Evolutionary conservation across 2,329 filamentous ascomycete species (phyloP).

Genomic region (Raffaelea albimanens): DNA sequence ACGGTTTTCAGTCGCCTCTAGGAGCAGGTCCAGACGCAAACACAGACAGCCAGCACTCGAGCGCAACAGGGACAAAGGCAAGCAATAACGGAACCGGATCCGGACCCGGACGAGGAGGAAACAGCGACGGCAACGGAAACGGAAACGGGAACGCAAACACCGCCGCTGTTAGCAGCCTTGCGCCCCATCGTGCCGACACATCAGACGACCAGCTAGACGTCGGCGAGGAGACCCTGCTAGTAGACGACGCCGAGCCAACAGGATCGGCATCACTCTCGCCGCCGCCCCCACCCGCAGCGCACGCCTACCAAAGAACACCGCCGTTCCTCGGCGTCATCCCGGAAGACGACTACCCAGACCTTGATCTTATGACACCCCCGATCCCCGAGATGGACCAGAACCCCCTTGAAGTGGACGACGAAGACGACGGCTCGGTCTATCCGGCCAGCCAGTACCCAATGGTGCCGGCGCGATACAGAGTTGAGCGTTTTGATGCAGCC

Average conservation of each 20-base stretch:
- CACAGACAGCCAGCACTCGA: too few relatives aligned
- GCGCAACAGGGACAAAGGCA: too few relatives aligned
- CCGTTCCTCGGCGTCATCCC: neutral
- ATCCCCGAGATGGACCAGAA: neutral
- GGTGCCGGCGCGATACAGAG: conserved; percentile 23
- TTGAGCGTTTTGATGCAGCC: conserved; percentile 26
- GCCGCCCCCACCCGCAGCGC: neutral
- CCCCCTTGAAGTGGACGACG: conserved; percentile 15
- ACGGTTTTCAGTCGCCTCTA: too few relatives aligned
- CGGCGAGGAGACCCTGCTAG: too few relatives aligned
- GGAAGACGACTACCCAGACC: neutral
- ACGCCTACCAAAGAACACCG: too few relatives aligned
- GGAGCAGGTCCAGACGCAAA: too few relatives aligned
- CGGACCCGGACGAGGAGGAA: too few relatives aligned
- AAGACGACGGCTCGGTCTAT: conserved; percentile 22
- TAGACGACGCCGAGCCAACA: too few relatives aligned
- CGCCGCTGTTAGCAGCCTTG: neutral
- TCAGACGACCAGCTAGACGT: too few relatives aligned
- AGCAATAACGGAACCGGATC: too few relatives aligned
- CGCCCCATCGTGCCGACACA: too few relatives aligned
- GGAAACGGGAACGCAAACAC: neutral
- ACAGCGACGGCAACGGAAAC: neutral
- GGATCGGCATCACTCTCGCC: neutral
- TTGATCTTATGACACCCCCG: neutral
- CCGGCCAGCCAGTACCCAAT: conserved; percentile 30